Evolutionary conservation across 768 basidiomycete species (phyloP), one percentile per base, ranked within the genome.

Genomic region (Lentinula guzmanii): DNA sequence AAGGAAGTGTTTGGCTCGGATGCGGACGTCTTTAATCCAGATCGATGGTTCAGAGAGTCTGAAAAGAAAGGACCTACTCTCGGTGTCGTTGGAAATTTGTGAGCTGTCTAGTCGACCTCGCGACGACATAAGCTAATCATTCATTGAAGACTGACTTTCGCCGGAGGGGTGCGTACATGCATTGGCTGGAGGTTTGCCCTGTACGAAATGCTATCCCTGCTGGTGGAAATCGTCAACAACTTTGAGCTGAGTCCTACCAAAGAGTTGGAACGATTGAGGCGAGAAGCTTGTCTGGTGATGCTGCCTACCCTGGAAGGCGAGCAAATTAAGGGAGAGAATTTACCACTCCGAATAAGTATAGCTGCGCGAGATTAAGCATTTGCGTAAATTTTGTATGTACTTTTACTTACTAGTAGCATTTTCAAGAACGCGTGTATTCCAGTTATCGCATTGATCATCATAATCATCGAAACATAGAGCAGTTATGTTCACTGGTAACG

Each of bases 171-270:
- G 15, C 70, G 79, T 33, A 71, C 77, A 0, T 82, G 80, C 67
- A 78, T 82, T 42, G 81, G 80, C 21, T 82, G 79, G 79, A 69
- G 78, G 61, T 82, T 82, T 62, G 81, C 81, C 21, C 61, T 86
- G 1, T 76, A 79, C 61, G 86, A 89, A 69, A 71, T 86, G 39
- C 82, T 86, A 65, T 70, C 80, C 1, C 78, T 88, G 64, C 75
- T 86, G 4, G 77, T 83, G 5, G 85, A 86, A 67, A 77, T 84
- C 41, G 70, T 87, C 63, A 77, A 79, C 53, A 82, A 84, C 69
- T 87, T 87, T 62, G 79, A 86, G 65, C 76, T 87, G 37, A 67
- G 76, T 62, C 76, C 69, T 4, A 79, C 77, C 1, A 74, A 75
- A 16, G 76, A 77, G 21, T 67, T 79, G 18, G 67, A 71, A 4